Percentiles rank a stretch among this genome's conserved stretches.
phyloP scores from a whole-genome alignment of 148 eudicot genomes.

The Camellia granthamiana region DNA sequence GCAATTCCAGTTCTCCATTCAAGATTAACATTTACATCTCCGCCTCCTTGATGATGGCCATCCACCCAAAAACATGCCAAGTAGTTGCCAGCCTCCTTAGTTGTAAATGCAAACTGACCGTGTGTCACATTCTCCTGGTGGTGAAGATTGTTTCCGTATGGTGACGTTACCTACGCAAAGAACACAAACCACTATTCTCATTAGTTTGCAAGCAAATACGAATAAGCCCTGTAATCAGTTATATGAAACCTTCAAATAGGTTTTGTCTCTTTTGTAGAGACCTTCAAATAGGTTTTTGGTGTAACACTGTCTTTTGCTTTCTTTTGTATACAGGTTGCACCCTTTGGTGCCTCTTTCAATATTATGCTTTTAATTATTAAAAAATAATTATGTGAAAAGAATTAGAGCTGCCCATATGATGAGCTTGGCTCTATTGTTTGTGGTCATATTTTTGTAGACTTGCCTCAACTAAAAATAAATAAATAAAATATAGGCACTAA shows the following conservation, averaged over 20 bases:
- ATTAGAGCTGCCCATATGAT: neutral
- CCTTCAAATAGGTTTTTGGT: too few species aligned
- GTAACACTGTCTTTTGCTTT: too few species aligned
- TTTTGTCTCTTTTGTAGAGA: too few species aligned
- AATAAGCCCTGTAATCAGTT: neutral
- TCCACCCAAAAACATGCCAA: slow-evolving; percentile 78
- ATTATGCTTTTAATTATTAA: too few species aligned
- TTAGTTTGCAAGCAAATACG: neutral
- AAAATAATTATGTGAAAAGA: neutral
- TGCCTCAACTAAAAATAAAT: too few species aligned
- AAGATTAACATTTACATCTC: slow-evolving; percentile 60
- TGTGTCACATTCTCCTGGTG: slow-evolving; percentile 58
- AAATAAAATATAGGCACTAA: neutral
- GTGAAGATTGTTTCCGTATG: slow-evolving; percentile 68
- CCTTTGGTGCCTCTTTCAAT: too few species aligned
- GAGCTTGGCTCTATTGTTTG: neutral
- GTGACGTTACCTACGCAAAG: slow-evolving; percentile 65
- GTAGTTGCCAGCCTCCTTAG: slow-evolving; percentile 71
- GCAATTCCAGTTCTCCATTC: slow-evolving; percentile 93
- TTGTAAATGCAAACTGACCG: slow-evolving; percentile 92
- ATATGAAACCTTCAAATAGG: too few species aligned
- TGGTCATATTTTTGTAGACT: neutral
- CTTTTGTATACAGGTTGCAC: too few species aligned
- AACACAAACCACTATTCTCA: neutral
- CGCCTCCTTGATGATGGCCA: slow-evolving; percentile 32